Percentiles rank a stretch among this genome's conserved stretches.
Conservation (phyloP, 2,329 filamentous ascomycete species). For the Domatiomyces catenatus region DNA sequence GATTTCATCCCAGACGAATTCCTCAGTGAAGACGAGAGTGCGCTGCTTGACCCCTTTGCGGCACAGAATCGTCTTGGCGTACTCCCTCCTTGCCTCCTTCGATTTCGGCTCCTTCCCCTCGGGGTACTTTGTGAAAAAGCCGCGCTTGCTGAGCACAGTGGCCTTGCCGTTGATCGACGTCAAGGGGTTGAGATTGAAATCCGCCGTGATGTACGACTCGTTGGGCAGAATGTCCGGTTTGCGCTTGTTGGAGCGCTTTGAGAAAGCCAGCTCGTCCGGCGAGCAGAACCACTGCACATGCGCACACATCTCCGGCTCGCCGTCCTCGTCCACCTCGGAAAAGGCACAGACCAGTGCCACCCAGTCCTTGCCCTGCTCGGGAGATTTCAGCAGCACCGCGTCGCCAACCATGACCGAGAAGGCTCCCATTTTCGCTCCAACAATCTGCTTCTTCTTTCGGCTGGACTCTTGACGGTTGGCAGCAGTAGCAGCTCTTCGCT, state of each 20-base stretch:
- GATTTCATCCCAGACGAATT: conserved; percentile 81
- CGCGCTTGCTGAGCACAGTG: conserved; percentile 55
- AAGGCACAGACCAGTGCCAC: conserved; percentile 80
- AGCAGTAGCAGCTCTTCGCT: conserved; percentile 15
- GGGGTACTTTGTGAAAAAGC: conserved; percentile 56
- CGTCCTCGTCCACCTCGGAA: conserved; percentile 54
- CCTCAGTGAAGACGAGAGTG: conserved; percentile 79
- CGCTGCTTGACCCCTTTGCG: conserved; percentile 76
- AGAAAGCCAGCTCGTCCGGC: conserved; percentile 58
- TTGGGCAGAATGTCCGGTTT: conserved; percentile 67
- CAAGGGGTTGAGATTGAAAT: conserved; percentile 75
- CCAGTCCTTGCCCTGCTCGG: conserved; percentile 78
- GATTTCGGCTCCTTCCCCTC: conserved; percentile 56
- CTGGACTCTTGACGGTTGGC: conserved; percentile 7
- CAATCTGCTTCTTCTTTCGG: conserved; percentile 32
- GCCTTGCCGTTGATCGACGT: conserved; percentile 84
- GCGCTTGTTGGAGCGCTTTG: conserved; percentile 42
- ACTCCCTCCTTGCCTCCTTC: conserved; percentile 45
- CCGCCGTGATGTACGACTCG: conserved; percentile 79
- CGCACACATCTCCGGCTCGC: conserved; percentile 55
- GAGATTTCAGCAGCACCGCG: conserved; percentile 70
- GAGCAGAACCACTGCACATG: conserved; percentile 89
- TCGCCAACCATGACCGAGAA: conserved; percentile 76
- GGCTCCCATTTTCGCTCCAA: conserved; percentile 66
- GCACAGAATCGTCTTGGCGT: conserved; percentile 79